Percentiles rank a stretch among this genome's conserved stretches.
phyloP scores from a whole-genome alignment of 805 yeast genomes.

The Lipomyces oligophaga region DNA sequence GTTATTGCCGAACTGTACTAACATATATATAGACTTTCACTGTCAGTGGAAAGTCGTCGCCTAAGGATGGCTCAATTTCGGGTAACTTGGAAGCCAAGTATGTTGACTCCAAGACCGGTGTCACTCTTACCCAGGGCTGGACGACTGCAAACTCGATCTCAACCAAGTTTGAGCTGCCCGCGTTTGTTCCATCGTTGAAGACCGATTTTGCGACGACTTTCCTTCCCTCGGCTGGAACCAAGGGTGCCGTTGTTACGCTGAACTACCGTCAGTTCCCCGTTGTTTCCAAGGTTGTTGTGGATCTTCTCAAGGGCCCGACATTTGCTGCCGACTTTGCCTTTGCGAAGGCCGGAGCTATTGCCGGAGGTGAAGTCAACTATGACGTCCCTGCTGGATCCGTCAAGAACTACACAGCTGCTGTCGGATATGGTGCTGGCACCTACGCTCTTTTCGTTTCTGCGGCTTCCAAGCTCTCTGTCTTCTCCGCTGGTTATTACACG shows the following conservation, averaged over 20 bases:
- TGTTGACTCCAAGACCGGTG: constrained; percentile 87
- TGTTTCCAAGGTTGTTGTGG: constrained; percentile 92
- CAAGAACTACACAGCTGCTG: constrained; percentile 88
- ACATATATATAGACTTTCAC: constrained; percentile 53
- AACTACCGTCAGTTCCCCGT: constrained; percentile 89
- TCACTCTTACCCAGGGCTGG: constrained; percentile 97
- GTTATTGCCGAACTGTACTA: neutral
- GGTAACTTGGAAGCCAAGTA: constrained; percentile 89
- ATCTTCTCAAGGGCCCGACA: constrained; percentile 89
- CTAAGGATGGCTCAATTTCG: constrained; percentile 74
- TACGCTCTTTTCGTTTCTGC: constrained; percentile 84
- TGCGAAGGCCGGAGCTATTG: constrained; percentile 94
- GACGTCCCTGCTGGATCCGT: constrained; percentile 90
- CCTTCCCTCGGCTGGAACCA: constrained; percentile 73
- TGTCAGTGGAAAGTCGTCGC: constrained; percentile 82
- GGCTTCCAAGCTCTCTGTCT: constrained; percentile 78
- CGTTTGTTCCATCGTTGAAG: constrained; percentile 88
- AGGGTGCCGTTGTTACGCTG: constrained; percentile 85
- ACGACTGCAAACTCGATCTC: constrained; percentile 85
- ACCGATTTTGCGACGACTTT: constrained; percentile 84
- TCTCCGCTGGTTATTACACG: constrained; percentile 96
- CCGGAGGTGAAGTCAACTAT: constrained; percentile 96
- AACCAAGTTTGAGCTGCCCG: constrained; percentile 89
- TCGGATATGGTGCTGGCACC: constrained; percentile 85
- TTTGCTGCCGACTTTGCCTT: constrained; percentile 93